Conservation (phyloP, 225 moss, liverwort and hornwort genomes). For the Thuidium tamariscinum region DNA sequence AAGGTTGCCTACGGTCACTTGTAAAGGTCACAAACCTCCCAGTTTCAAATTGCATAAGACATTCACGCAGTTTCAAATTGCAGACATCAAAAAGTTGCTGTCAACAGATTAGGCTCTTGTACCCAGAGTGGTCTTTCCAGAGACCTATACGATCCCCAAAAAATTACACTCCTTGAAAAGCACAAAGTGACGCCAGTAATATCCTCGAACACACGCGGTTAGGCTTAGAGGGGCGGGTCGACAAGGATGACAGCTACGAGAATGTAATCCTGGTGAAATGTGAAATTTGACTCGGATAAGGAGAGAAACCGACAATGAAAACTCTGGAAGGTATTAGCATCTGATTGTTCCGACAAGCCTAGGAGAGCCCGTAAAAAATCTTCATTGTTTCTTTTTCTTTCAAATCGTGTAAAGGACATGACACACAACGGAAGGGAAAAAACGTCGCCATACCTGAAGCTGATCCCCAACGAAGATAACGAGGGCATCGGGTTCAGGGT, state of each 20-base stretch:
- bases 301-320: not conserved
- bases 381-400: not conserved
- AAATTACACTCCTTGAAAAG: not conserved
- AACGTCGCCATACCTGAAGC: conserved; percentile 7
- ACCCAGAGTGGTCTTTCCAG: not conserved
- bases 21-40: not conserved
- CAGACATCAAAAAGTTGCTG: not conserved
- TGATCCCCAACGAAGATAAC: conserved; percentile 37
- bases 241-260: not conserved
- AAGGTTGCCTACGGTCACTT: not conserved
- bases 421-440: not conserved
- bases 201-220: not conserved
- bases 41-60: not conserved
- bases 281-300: not conserved
- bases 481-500: conserved; percentile 26
- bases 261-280: not conserved
- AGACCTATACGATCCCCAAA: not conserved
- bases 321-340: not conserved
- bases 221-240: no score
- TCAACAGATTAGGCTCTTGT: not conserved
- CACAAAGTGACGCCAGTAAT: not conserved
- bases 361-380: no score
- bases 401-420: not conserved
- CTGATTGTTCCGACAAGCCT: not conserved
- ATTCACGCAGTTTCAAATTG: not conserved